Evolutionary conservation across 345 rosid species (phyloP), one percentile per base, ranked within the genome.

Genomic region (Litchi chinensis): DNA sequence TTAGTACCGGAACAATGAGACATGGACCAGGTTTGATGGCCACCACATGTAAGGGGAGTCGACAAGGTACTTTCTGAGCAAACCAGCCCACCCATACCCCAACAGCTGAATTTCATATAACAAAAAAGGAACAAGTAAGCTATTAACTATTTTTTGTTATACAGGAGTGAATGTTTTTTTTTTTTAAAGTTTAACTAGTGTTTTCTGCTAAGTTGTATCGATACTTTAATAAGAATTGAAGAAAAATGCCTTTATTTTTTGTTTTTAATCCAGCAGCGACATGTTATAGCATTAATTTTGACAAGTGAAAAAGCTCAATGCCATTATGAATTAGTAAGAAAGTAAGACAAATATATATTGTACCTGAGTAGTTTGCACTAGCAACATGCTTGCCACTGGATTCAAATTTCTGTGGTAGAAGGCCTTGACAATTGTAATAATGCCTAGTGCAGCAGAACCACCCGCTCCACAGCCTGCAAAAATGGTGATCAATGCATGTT

Each of bases 291-390:
- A 52, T 52, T 52, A 71, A 13, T 71, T 59, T 73, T 59, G 13
- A 39, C 32, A 59, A 59, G 60, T 57, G 44, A 39, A 24, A 64
- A 74, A 28, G 0, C 37, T 73, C 32, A 40, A 39, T 59, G 8
- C 3, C 37, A 18, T 50, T 50, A 13, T 50, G 56, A 50, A 50
- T 15, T 13, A 12, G 13, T 5, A 18, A 50, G 56, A 64, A 41
- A 21, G 21, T 79, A 18, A 16, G 70, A 8, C 32, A 19, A 60
- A 21, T 60, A 60, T 21, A 60, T 21, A 64, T 19, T 9, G 10
- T 70, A 91, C 97, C 94, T 90, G 98, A 64, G 97, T 90, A 5
- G 98, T 89, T 80, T 88, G 92, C 12, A 85, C 82, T 5, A 93
- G 88, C 84, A 90, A 74, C 80, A 89, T 73, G 46, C 88, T 84